These are phyloP conservation scores for Ophiosphaerella herpotricha DNA, from an alignment of 2,329 filamentous ascomycete species.

Conservation along the genomic window DNA sequence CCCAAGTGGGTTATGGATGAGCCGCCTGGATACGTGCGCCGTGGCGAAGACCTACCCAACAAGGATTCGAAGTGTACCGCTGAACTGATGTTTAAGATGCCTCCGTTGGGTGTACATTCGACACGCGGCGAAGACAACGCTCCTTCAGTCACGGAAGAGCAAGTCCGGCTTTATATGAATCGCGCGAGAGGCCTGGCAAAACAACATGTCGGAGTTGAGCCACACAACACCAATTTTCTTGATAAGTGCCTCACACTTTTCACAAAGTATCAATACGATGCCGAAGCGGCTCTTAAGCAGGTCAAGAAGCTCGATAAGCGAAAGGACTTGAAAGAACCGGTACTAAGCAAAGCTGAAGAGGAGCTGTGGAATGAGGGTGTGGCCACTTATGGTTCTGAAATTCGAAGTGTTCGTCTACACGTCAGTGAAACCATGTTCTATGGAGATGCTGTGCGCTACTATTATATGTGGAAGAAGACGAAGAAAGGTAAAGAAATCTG, in stretches of 20 bases:
- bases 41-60: slow-evolving; percentile 77
- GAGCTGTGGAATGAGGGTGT: slow-evolving; percentile 94
- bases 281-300: slow-evolving; percentile 70
- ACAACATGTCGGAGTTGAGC: slow-evolving; percentile 67
- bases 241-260: slow-evolving; percentile 81
- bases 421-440: slow-evolving; percentile 77
- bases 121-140: slow-evolving; percentile 52
- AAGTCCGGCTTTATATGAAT: slow-evolving; percentile 77
- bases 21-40: slow-evolving; percentile 79
- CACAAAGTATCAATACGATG: slow-evolving; percentile 72
- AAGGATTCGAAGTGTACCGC: slow-evolving; percentile 77
- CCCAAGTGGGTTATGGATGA: slow-evolving; percentile 95
- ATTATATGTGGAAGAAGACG: slow-evolving; percentile 98
- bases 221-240: slow-evolving; percentile 81
- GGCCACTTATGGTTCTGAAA: slow-evolving; percentile 86
- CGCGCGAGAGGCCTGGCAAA: slow-evolving; percentile 68
- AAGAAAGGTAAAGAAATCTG: slow-evolving; percentile 83
- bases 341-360: slow-evolving; percentile 74
- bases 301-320: slow-evolving; percentile 70
- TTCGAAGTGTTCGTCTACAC: slow-evolving; percentile 79
- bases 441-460: slow-evolving; percentile 84
- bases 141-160: slow-evolving; percentile 55
- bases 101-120: slow-evolving; percentile 56
- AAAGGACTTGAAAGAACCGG: slow-evolving; percentile 80
- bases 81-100: slow-evolving; percentile 78